These are phyloP conservation scores for Trichoderma sp. DNA, from an alignment of 2,329 filamentous ascomycete species.

Conservation along the genomic window DNA sequence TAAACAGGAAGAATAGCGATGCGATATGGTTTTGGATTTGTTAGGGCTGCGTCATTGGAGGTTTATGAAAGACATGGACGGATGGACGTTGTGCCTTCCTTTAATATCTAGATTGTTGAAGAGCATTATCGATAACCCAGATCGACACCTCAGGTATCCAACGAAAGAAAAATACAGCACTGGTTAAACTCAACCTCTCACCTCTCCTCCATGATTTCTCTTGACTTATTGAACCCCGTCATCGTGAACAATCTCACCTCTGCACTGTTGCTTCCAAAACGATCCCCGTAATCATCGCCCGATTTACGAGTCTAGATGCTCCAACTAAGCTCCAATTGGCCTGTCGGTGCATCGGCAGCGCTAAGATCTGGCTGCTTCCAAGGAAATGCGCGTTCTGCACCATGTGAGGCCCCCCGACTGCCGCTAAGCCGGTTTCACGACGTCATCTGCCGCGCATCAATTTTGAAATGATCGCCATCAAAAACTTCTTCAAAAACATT, in stretches of 20 bases:
- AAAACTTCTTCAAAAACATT: neutral
- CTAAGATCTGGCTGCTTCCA: constrained; percentile 1
- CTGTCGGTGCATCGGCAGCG: neutral
- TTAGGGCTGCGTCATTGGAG: neutral
- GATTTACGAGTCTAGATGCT: neutral
- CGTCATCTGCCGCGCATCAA: neutral
- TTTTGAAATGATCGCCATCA: neutral
- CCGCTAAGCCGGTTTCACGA: constrained; percentile 3
- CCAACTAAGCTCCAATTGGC: neutral
- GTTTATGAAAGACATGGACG: neutral
- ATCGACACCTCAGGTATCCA: neutral
- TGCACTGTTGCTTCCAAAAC: too few relatives aligned
- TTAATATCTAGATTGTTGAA: neutral
- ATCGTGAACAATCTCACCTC: neutral
- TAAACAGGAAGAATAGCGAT: neutral
- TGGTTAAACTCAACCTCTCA: neutral
- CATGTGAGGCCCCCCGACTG: neutral
- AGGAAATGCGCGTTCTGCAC: neutral
- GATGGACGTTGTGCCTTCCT: neutral
- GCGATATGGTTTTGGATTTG: neutral
- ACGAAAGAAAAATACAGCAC: neutral
- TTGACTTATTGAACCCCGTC: neutral
- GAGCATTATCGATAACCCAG: neutral
- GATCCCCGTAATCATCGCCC: neutral
- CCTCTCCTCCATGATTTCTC: neutral